These are phyloP conservation scores for Arthrobotrys pseudoclavata DNA, from an alignment of 2,329 filamentous ascomycete genomes.

Conservation along the genomic window DNA sequence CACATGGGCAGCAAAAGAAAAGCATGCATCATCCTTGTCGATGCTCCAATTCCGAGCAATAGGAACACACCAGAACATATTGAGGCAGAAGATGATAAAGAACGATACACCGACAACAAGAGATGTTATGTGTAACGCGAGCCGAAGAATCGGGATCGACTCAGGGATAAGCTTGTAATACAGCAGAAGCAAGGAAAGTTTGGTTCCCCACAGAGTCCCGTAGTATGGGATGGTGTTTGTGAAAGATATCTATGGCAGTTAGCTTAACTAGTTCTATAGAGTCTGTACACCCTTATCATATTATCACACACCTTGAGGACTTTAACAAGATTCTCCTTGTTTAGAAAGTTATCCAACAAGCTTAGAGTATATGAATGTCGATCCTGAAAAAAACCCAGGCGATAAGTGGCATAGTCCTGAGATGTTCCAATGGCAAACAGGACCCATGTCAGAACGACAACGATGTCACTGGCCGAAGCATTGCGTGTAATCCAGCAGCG, in stretches of 20 bases:
- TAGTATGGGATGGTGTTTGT: constrained; percentile 55
- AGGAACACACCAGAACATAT: constrained; percentile 59
- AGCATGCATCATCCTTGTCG: constrained; percentile 43
- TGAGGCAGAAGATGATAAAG: constrained; percentile 46
- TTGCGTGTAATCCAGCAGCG: constrained; percentile 60
- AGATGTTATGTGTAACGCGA: constrained; percentile 54
- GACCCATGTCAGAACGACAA: constrained; percentile 51
- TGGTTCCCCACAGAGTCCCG: constrained; percentile 53
- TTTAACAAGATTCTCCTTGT: constrained; percentile 48
- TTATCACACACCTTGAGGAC: constrained; percentile 41
- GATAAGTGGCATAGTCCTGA: constrained; percentile 50
- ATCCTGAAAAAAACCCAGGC: constrained; percentile 40
- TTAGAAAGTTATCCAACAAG: constrained; percentile 40
- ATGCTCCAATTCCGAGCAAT: constrained; percentile 55
- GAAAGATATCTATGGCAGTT: constrained; percentile 44
- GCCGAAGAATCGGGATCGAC: constrained; percentile 53
- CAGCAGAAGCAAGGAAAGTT: constrained; percentile 54
- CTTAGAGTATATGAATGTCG: constrained; percentile 28
- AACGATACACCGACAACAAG: constrained; percentile 42
- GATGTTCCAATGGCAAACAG: constrained; percentile 54
- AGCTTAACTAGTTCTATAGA: neutral
- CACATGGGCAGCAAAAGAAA: constrained; percentile 30
- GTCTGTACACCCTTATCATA: too few relatives aligned
- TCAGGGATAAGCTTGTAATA: constrained; percentile 59
- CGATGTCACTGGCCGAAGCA: constrained; percentile 53